phyloP scores from a whole-genome alignment of 2,329 filamentous ascomycete genomes.

The Trematosphaeria pertusa region DNA sequence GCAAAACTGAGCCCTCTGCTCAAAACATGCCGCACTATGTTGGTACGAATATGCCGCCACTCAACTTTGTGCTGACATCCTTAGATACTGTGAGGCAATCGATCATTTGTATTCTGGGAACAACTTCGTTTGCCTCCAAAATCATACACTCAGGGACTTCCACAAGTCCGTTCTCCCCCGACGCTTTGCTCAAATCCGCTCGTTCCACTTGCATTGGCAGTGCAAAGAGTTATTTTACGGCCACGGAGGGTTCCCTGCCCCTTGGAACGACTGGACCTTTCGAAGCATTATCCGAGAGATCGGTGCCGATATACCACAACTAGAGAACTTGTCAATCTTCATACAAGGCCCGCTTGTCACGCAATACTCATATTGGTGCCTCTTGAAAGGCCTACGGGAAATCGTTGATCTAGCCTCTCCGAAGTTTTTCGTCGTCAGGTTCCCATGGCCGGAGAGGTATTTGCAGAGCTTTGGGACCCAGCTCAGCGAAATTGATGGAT shows the following conservation, averaged over 20 bases:
- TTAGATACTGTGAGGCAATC: constrained; percentile 1
- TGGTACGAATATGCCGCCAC: no score
- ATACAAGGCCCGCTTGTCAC: constrained; percentile 1
- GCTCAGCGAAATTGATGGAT: not conserved
- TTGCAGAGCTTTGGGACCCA: not conserved
- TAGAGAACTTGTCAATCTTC: constrained; percentile 1
- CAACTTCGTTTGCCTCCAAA: constrained; percentile 3
- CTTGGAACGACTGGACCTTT: constrained; percentile 2
- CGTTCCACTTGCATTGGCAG: constrained; percentile 1
- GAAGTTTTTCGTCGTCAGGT: not conserved
- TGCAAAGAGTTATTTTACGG: no score
- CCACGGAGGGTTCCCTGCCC: no score
- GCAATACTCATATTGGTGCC: not conserved
- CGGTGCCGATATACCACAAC: not conserved
- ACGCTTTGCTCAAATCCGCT: not conserved
- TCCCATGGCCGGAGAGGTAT: not conserved
- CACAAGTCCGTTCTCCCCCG: not conserved
- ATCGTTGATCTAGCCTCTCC: not conserved
- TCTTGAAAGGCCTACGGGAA: not conserved
- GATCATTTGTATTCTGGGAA: not conserved
- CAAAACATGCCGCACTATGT: no score
- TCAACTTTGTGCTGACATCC: no score
- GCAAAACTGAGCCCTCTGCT: no score
- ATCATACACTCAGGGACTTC: not conserved
- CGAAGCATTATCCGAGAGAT: not conserved